phyloP scores from a whole-genome alignment of 2,329 filamentous ascomycete genomes.

The Cadophora gregata region DNA sequence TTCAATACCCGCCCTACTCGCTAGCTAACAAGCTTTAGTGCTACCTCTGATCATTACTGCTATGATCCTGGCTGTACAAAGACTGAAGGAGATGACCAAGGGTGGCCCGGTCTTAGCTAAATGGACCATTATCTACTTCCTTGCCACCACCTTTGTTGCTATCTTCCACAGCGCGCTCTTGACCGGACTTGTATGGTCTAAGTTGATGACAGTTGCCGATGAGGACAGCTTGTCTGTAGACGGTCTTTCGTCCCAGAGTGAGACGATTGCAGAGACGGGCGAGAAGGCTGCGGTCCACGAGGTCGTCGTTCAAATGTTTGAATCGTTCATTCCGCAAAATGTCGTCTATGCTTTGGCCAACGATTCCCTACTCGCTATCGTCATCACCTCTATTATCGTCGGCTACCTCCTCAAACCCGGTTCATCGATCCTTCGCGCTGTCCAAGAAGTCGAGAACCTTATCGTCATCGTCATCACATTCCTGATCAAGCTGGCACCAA shows the following conservation, averaged over 20 bases:
- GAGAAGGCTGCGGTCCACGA: neutral
- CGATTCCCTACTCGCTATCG: constrained; percentile 15
- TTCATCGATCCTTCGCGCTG: constrained; percentile 6
- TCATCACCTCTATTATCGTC: constrained; percentile 6
- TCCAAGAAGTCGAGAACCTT: constrained; percentile 10
- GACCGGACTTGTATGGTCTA: constrained; percentile 15
- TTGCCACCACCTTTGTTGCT: constrained; percentile 15
- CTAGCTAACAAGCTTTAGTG: neutral
- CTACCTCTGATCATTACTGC: constrained; percentile 16
- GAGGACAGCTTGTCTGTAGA: neutral
- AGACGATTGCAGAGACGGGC: constrained; percentile 1
- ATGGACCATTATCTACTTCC: constrained; percentile 15
- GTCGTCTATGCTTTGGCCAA: constrained; percentile 17
- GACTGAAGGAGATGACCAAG: constrained; percentile 16
- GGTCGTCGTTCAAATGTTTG: constrained; percentile 16
- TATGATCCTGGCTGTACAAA: constrained; percentile 13
- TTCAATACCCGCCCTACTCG: too few species aligned
- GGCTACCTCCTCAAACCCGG: constrained; percentile 15
- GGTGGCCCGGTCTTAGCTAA: constrained; percentile 11
- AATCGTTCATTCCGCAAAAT: constrained; percentile 19
- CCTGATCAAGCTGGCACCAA: constrained; percentile 16
- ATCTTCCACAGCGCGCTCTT: constrained; percentile 20
- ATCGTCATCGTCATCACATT: constrained; percentile 16
- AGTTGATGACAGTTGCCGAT: constrained; percentile 9
- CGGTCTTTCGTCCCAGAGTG: neutral